Evolutionary conservation across 345 rosid species (phyloP).

Genomic region (Excoecaria agallocha): DNA sequence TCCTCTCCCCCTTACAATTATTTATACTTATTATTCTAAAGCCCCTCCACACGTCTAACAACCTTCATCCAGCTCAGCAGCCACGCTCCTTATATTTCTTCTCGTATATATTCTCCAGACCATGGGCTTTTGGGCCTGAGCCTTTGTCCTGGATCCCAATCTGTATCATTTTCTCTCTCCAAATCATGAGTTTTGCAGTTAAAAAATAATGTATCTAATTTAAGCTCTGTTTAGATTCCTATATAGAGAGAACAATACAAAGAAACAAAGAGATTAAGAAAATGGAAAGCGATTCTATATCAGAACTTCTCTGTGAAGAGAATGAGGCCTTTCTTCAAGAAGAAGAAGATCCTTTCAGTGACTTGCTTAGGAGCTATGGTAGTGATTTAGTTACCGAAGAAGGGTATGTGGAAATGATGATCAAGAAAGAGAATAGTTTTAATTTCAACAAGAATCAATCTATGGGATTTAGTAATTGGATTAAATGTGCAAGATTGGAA

Average conservation of each 20-base stretch:
- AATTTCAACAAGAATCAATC: slow-evolving; percentile 31
- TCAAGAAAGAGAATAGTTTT: slow-evolving; percentile 37
- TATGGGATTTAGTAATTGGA: slow-evolving; percentile 22
- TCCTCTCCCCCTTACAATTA: too few species aligned
- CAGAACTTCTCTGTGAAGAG: slow-evolving; percentile 41
- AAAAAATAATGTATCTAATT: slow-evolving; percentile 1
- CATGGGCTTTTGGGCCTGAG: too few species aligned
- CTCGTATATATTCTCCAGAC: too few species aligned
- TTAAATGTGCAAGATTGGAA: slow-evolving; percentile 41
- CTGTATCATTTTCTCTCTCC: too few species aligned
- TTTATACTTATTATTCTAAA: too few species aligned
- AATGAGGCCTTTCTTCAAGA: slow-evolving; percentile 25
- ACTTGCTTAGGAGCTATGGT: background rate
- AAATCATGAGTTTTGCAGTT: slow-evolving; percentile 18
- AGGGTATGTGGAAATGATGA: slow-evolving; percentile 32
- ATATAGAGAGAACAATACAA: background rate
- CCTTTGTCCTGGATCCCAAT: too few species aligned
- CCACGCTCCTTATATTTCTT: too few species aligned
- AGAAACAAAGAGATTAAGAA: background rate
- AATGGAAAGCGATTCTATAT: slow-evolving; percentile 31
- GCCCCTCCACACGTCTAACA: too few species aligned
- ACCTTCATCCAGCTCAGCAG: too few species aligned
- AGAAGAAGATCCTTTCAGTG: slow-evolving; percentile 4
- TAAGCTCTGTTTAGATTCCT: background rate
- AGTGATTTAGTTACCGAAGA: slow-evolving; percentile 22